Evolutionary conservation across 1,284 basidiomycete genomes (phyloP).

Genomic region (Amylostereum areolatum): DNA sequence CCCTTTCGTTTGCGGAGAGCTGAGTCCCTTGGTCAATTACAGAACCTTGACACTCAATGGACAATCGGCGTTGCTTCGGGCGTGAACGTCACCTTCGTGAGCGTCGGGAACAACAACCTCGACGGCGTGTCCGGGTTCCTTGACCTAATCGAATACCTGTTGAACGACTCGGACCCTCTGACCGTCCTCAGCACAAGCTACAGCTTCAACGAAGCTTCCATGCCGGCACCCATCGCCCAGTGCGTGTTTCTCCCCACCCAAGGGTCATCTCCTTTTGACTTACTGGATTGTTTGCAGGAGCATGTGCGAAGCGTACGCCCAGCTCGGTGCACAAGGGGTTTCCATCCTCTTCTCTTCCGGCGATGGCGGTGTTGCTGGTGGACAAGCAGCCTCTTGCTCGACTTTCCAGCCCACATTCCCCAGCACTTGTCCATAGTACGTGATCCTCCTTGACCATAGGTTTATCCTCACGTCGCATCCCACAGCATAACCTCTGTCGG

Average conservation of each 20-base stretch:
- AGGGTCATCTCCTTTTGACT: neutral
- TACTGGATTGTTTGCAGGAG: neutral
- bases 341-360: constrained; percentile 7
- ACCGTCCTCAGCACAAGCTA: constrained; percentile 43
- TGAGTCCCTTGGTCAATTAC: neutral
- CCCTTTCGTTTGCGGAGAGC: neutral
- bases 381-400: neutral
- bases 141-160: constrained; percentile 27
- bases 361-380: constrained; percentile 4
- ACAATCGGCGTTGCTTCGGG: constrained; percentile 6
- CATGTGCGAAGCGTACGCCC: constrained; percentile 4
- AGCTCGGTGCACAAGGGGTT: constrained; percentile 5
- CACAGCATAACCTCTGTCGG: neutral
- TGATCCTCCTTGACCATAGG: neutral
- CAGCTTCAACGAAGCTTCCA: constrained; percentile 17
- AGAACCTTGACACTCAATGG: constrained; percentile 7
- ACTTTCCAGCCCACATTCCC: constrained; percentile 3
- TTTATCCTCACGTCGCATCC: neutral
- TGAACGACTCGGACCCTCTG: constrained; percentile 33
- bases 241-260: neutral
- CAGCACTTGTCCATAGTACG: neutral
- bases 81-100: constrained; percentile 5
- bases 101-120: constrained; percentile 1
- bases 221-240: constrained; percentile 9
- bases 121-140: constrained; percentile 20